phyloP scores from a whole-genome alignment of 179 eudicot species.

The Actinidia arguta region DNA sequence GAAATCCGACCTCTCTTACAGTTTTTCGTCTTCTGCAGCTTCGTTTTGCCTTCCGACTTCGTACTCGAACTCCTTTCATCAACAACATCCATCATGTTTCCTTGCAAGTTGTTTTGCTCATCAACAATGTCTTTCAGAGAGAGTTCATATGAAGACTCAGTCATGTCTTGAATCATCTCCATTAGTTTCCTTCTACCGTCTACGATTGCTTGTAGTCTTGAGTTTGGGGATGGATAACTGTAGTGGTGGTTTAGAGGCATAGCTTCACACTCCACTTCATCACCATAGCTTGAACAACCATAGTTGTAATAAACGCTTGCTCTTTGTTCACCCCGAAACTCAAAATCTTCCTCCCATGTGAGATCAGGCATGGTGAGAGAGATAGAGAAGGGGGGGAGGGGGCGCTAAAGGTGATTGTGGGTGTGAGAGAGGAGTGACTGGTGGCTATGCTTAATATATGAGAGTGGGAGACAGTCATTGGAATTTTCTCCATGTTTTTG shows the following conservation, averaged over 20 bases:
- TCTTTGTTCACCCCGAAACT: conserved; percentile 21
- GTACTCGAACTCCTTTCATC: neutral
- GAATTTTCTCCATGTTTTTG: neutral
- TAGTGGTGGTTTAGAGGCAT: conserved; percentile 9
- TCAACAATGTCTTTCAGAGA: conserved; percentile 39
- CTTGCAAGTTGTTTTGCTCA: conserved; percentile 7
- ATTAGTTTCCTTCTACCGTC: conserved; percentile 31
- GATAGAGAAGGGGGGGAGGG: neutral
- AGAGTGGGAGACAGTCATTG: neutral
- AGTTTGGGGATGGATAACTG: conserved; percentile 21
- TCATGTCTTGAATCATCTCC: conserved; percentile 34
- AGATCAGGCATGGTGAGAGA: conserved; percentile 15
- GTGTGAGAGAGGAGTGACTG: neutral
- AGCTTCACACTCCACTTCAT: conserved; percentile 13
- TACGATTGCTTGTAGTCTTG: conserved; percentile 28
- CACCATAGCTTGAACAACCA: neutral
- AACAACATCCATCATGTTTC: neutral
- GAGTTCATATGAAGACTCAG: conserved; percentile 39
- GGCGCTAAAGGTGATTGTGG: conserved; percentile 5
- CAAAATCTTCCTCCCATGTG: conserved; percentile 3
- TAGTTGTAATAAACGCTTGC: neutral
- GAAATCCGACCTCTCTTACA: conserved; percentile 10
- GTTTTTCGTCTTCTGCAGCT: conserved; percentile 13
- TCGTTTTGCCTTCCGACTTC: neutral
- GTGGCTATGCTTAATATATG: neutral